phyloP scores from a whole-genome alignment of 2,329 filamentous ascomycete genomes.

The Fusarium sp. region DNA sequence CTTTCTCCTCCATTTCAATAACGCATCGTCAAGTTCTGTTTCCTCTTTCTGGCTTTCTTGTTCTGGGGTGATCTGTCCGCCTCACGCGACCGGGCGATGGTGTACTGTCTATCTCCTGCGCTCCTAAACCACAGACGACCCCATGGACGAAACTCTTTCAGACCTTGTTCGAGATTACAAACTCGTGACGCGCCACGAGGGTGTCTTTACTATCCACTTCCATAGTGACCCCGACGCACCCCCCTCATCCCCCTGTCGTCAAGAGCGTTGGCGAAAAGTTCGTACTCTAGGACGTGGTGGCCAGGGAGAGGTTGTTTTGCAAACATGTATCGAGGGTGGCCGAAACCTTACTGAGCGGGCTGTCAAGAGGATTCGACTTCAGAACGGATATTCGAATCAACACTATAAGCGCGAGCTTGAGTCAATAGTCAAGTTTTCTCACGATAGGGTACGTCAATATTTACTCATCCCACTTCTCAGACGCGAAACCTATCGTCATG shows the following conservation, averaged over 20 bases:
- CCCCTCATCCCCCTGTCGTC: neutral
- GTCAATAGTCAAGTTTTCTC: neutral
- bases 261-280: neutral
- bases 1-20: neutral
- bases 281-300: neutral
- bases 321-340: neutral
- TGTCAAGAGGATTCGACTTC: neutral
- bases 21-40: no score
- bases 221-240: neutral
- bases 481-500: accelerated
- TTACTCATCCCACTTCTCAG: neutral
- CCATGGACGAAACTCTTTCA: neutral
- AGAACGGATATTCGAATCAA: neutral
- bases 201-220: neutral
- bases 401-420: neutral
- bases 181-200: neutral
- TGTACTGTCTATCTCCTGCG: no score
- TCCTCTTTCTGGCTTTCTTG: no score
- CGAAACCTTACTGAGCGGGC: neutral
- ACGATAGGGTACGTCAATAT: neutral
- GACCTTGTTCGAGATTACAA: neutral
- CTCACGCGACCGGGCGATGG: no score
- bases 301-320: neutral
- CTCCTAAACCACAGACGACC: neutral
- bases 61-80: no score